Base-by-base conservation (phyloP, 192 early-diverging fungal genomes). In the Phlyctochytrium planicorne region DNA sequence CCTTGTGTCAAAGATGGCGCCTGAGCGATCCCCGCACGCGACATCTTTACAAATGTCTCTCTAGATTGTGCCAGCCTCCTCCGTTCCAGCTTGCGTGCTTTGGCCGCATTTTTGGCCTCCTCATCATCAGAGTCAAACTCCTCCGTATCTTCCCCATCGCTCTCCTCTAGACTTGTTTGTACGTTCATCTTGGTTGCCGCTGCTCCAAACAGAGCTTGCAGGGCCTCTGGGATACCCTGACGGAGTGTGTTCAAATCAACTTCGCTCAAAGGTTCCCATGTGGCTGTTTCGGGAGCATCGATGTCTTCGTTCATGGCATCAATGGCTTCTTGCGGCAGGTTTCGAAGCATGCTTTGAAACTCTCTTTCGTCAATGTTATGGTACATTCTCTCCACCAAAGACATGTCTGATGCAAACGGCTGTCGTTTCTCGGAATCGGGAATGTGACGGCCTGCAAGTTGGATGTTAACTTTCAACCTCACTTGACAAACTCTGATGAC, bases 321-420 rank as follows among this genome's bases (percentile, higher is more conserved):
- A 4, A 57, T 29, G 55, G 14, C 55, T 25, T 27, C 25, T 10
- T 27, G 55, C 10, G 10, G 55, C 20, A 10, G 55, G 14, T 57
- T 50, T 10, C 59, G 56, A 32, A 62, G 60, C 4, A 0, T 3
- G 30, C 59, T 55, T 1, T 57, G n/a, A 40, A 29, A 63, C 23
- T n/a, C 69, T 3, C 55, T 10, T 17, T 64, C 63, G 37, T 72
- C 70, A 1, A 72, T 66, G 23, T 50, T 40, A 20, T 27, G 25
- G 40, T 33, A 66, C 34, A 72, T 66, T 6, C 70, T 25, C n/a
- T 72, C 64, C 0, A 72, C 70, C 12, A 66, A 59, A 0, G 6
- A 6, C 34, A 66, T 50, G 12, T 10, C n/a, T 0, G 3, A 2
- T 31, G 23, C 33, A 37, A 66, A 72, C n/a, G 64, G 35, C 29